Conservation (phyloP, 257 asterid species). For the Capsicum pubescens region DNA sequence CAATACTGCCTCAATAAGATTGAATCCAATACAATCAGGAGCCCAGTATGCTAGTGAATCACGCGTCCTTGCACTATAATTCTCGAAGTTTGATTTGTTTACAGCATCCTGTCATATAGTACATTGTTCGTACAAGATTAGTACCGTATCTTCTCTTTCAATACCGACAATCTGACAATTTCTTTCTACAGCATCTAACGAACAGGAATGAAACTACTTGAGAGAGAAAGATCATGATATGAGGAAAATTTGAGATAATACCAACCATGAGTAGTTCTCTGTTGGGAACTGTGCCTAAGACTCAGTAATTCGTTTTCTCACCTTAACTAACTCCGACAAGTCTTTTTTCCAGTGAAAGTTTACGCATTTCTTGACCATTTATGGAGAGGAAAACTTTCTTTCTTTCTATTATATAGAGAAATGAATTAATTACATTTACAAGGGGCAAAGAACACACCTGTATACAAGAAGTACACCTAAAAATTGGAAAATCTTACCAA, state of each 20-base stretch:
- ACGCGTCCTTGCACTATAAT: constrained; percentile 75
- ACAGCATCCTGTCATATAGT: constrained; percentile 74
- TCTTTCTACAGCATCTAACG: constrained; percentile 23
- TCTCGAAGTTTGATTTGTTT: constrained; percentile 80
- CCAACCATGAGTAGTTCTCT: constrained; percentile 8
- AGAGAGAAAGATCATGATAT: not conserved
- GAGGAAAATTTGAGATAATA: not conserved
- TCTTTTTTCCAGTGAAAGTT: constrained; percentile 9
- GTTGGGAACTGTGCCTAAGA: not conserved
- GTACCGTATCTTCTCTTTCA: constrained; percentile 10
- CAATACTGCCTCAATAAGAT: constrained; percentile 93
- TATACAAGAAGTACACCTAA: not conserved
- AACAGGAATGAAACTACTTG: not conserved
- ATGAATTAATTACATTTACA: not conserved
- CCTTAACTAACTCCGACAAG: not conserved
- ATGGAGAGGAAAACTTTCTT: not conserved
- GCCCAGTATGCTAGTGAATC: constrained; percentile 91
- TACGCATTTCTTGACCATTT: not conserved
- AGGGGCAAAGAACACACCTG: not conserved
- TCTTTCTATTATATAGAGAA: not conserved
- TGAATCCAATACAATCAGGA: constrained; percentile 91
- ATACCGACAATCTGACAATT: not conserved
- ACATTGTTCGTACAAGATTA: constrained; percentile 13
- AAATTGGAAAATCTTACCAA: not conserved
- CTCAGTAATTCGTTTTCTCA: not conserved